Conservation (phyloP, 2,329 filamentous ascomycete genomes). For the Sphaerulina vaccinii region DNA sequence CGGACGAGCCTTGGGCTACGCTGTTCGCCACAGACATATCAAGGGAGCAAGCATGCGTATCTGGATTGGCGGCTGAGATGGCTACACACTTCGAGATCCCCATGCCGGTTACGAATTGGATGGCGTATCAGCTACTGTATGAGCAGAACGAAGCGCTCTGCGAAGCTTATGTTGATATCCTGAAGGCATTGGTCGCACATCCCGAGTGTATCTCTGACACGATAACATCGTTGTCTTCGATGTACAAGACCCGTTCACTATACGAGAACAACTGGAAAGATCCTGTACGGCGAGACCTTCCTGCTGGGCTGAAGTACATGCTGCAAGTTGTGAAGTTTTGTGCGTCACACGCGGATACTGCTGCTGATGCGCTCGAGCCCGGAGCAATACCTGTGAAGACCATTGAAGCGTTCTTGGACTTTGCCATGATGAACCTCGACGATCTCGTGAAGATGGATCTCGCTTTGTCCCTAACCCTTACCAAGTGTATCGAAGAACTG, state of each 20-base stretch:
- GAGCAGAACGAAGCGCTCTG: constrained; percentile 38
- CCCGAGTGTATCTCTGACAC: constrained; percentile 19
- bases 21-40: constrained; percentile 35
- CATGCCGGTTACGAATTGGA: constrained; percentile 43
- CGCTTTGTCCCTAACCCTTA: constrained; percentile 15
- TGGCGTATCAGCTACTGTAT: constrained; percentile 40
- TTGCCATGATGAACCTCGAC: constrained; percentile 33
- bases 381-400: constrained; percentile 18
- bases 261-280: constrained; percentile 19
- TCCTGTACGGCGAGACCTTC: constrained; percentile 11
- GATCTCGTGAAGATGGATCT: constrained; percentile 23
- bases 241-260: constrained; percentile 25
- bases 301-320: constrained; percentile 20
- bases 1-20: constrained; percentile 36
- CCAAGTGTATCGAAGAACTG: constrained; percentile 24
- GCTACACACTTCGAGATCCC: constrained; percentile 41
- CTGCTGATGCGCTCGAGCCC: constrained; percentile 17
- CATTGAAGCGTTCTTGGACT: constrained; percentile 26
- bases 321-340: constrained; percentile 18
- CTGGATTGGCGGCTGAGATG: constrained; percentile 44
- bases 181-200: constrained; percentile 23
- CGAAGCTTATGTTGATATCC: constrained; percentile 35
- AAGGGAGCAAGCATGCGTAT: constrained; percentile 43
- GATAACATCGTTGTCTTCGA: constrained; percentile 20
- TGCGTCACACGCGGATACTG: no score